Evolutionary conservation across 2,329 filamentous ascomycete species (phyloP), one percentile per base, ranked within the genome.

Genomic region (Intubia oerlemansii): DNA sequence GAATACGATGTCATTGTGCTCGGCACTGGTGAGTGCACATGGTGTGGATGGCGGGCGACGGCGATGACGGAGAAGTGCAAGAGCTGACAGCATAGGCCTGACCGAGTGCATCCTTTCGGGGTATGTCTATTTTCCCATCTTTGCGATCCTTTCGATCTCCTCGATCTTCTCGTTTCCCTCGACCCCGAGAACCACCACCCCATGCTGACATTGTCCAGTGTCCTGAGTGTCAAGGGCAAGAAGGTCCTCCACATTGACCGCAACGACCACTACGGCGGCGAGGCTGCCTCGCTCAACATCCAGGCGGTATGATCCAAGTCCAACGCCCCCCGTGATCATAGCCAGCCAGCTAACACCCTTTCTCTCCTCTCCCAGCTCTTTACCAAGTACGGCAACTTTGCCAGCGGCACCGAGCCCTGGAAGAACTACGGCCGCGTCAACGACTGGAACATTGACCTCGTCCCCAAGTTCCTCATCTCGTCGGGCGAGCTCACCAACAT

Each of bases 361-460:
- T n/a, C n/a, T n/a, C n/a, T n/a, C n/a, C n/a, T n/a, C n/a, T n/a
- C n/a, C n/a, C n/a, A n/a, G n/a, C 77, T 98, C 44, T 95, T 91
- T 68, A 91, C 88, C 62, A 90, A 84, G 53, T 90, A 92, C 53
- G 79, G 80, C 51, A 88, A 88, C 61, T 79, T 70, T 49, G 51
- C 57, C 34, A n/a, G n/a, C n/a, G n/a, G n/a, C n/a, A 50, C 64
- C 36, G 79, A 93, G 62, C 84, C 85, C 40, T 95, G 88, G 88
- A 85, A 90, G 63, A 84, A 92, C 56, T 95, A 93, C 52, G 85
- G 85, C 44, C 77, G 88, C 35, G 62, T 73, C 50, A 93, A 93
- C 57, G 85, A 95, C 66, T 98, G 88, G 88, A 95, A 93, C 63
- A 90, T 98, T 54, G 90, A 98, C 50, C 67, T 98, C 36, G 84